phyloP scores from a whole-genome alignment of 2,329 filamentous ascomycete species.

The Proliferodiscus dingleyae region DNA sequence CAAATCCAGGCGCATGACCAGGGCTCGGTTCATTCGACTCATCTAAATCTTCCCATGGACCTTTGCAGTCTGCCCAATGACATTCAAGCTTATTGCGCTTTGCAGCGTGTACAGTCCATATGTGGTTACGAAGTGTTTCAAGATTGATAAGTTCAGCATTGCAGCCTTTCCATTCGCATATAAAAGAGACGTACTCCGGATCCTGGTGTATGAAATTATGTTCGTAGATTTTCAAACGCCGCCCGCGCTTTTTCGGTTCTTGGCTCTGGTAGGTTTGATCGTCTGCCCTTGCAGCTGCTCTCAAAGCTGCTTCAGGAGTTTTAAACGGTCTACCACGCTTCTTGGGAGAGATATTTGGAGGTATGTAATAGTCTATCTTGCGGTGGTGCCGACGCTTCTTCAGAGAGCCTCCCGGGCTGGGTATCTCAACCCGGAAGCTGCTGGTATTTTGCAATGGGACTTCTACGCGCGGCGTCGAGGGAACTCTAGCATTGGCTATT shows the following conservation, averaged over 20 bases:
- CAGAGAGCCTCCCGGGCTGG: not conserved
- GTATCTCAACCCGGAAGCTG: constrained; percentile 5
- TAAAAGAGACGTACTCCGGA: constrained; percentile 46
- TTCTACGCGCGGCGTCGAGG: no score
- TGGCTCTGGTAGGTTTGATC: not conserved
- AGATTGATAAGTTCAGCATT: constrained; percentile 58
- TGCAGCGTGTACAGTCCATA: constrained; percentile 44
- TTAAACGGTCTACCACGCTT: constrained; percentile 19
- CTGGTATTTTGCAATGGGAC: not conserved
- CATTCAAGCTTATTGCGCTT: constrained; percentile 19
- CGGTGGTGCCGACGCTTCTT: not conserved
- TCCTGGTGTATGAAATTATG: constrained; percentile 17
- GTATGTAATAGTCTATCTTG: not conserved
- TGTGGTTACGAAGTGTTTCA: constrained; percentile 51
- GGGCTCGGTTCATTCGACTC: not conserved
- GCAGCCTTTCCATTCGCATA: constrained; percentile 57
- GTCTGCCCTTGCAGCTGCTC: constrained; percentile 11
- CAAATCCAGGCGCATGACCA: constrained; percentile 13
- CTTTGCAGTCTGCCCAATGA: constrained; percentile 39
- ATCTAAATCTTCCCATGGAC: not conserved
- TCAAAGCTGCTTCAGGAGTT: constrained; percentile 12
- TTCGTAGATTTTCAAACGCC: constrained; percentile 9
- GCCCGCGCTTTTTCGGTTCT: constrained; percentile 14
- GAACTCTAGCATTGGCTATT: no score
- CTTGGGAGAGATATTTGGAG: not conserved